Evolutionary conservation across 2,329 filamentous ascomycete genomes (phyloP).

Genomic region (Penicillium polonicum): DNA sequence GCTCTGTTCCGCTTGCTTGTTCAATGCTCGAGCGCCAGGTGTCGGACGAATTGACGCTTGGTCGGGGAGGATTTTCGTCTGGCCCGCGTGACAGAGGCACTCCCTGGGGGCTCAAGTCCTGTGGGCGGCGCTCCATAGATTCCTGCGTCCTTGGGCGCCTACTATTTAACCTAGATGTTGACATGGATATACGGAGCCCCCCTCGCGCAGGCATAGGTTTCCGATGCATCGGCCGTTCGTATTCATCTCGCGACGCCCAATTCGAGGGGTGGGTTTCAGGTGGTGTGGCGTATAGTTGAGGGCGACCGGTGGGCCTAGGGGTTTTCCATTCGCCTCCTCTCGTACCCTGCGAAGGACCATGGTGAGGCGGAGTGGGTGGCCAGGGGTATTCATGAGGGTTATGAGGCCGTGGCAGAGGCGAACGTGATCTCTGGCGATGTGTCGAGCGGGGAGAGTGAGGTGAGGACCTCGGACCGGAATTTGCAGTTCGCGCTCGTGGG

Average conservation of each 20-base stretch:
- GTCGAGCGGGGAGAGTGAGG: constrained; percentile 21
- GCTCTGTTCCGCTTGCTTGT: constrained; percentile 66
- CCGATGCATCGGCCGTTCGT: constrained; percentile 27
- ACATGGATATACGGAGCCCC: constrained; percentile 39
- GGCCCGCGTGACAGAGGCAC: constrained; percentile 33
- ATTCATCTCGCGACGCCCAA: constrained; percentile 24
- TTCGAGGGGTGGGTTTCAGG: constrained; percentile 15
- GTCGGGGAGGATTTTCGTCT: constrained; percentile 46
- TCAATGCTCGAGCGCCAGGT: constrained; percentile 60
- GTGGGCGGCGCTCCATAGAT: constrained; percentile 27
- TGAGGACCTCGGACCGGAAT: constrained; percentile 19
- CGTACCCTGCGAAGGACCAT: constrained; percentile 18
- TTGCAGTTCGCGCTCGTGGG: constrained; percentile 25
- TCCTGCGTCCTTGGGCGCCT: constrained; percentile 29
- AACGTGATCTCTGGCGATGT: constrained; percentile 22
- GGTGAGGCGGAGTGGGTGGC: constrained; percentile 18
- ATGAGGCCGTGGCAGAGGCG: constrained; percentile 20
- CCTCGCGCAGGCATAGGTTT: constrained; percentile 29
- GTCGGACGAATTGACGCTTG: constrained; percentile 60
- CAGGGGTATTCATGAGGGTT: constrained; percentile 17
- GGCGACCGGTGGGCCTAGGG: constrained; percentile 21
- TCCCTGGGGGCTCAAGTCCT: constrained; percentile 24
- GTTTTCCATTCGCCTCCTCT: constrained; percentile 19
- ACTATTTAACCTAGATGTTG: constrained; percentile 34
- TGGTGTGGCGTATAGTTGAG: constrained; percentile 23